These are phyloP conservation scores for Sordaria brevicollis DNA, from an alignment of 495 filamentous ascomycete genomes.

Conservation along the genomic window DNA sequence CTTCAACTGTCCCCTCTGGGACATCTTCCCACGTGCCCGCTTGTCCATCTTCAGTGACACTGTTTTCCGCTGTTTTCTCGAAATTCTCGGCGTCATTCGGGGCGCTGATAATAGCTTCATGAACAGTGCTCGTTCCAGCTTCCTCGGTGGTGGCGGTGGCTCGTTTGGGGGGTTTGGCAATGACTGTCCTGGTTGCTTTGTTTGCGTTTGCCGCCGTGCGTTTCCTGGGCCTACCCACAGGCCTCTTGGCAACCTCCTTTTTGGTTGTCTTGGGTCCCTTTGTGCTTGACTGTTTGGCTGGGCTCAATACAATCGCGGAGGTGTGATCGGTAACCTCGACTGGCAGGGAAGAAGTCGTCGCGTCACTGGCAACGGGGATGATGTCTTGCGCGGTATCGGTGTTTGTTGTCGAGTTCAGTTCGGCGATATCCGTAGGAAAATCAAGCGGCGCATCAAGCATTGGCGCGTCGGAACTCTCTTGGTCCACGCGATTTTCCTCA, in stretches of 20 bases:
- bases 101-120: neutral
- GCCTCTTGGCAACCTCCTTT: neutral
- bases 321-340: neutral
- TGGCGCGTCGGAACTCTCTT: neutral
- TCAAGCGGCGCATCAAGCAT: neutral
- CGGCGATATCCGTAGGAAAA: neutral
- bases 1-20: neutral
- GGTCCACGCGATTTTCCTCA: neutral
- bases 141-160: neutral
- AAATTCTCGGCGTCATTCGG: neutral
- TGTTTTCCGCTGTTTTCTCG: neutral
- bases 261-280: neutral
- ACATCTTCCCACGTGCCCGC: neutral
- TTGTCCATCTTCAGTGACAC: neutral
- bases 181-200: neutral
- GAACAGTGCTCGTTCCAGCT: neutral
- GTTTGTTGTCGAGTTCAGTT: neutral
- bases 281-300: neutral
- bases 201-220: neutral
- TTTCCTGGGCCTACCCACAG: neutral
- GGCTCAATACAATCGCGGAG: neutral
- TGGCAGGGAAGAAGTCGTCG: neutral
- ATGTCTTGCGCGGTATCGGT: neutral
- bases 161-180: neutral
- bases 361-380: neutral